Conservation (phyloP, 164 flowering plant species). For the Akebia trifoliata region DNA sequence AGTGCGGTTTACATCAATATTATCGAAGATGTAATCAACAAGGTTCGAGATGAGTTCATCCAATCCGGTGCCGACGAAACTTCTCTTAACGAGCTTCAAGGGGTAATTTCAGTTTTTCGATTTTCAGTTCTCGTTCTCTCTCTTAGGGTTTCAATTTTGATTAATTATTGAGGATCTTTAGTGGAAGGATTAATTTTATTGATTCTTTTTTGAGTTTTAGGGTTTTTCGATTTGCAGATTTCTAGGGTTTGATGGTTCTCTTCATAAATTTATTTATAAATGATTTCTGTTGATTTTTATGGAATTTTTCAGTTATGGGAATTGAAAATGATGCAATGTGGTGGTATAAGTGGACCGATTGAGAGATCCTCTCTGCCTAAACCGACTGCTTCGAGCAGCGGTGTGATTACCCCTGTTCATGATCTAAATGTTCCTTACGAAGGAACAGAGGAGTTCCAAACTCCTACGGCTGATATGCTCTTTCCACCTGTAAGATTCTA, state of each 20-base stretch:
- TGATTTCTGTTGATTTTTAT: not conserved
- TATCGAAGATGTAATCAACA: constrained; percentile 80
- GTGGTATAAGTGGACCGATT: constrained; percentile 58
- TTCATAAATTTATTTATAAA: not conserved
- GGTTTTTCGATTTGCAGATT: no score
- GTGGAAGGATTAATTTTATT: not conserved
- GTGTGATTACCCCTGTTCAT: constrained; percentile 55
- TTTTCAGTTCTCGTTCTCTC: not conserved
- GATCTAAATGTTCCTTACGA: constrained; percentile 96
- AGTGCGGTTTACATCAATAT: constrained; percentile 74
- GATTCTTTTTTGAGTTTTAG: not conserved
- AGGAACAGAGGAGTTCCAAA: constrained; percentile 90
- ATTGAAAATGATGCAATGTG: constrained; percentile 83
- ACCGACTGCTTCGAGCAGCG: constrained; percentile 30
- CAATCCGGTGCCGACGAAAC: constrained; percentile 65
- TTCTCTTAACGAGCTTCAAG: constrained; percentile 82
- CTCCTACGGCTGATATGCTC: constrained; percentile 93
- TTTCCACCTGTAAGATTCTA: constrained; percentile 77
- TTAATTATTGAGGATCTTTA: not conserved
- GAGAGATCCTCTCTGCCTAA: constrained; percentile 51
- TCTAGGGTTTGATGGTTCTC: constrained; percentile 6
- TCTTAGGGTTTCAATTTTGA: constrained; percentile 16
- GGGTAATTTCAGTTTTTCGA: constrained; percentile 31
- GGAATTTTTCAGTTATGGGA: constrained; percentile 68
- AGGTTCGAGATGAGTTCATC: constrained; percentile 84